Evolutionary conservation across 2,329 filamentous ascomycete species (phyloP).

Genomic region (Botrytis aclada): DNA sequence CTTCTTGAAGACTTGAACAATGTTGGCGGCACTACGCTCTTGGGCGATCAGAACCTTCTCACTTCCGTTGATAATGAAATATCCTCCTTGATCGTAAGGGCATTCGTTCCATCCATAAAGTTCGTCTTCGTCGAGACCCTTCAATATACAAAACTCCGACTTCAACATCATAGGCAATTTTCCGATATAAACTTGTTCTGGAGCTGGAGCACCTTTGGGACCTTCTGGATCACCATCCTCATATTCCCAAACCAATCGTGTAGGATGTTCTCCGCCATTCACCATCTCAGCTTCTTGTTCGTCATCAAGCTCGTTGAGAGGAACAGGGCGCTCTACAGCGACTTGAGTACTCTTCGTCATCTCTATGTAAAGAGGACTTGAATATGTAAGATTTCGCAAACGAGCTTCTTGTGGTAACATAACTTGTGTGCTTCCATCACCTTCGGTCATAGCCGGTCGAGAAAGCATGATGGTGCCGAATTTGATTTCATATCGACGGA

Average conservation of each 20-base stretch:
- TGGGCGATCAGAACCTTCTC: constrained; percentile 98
- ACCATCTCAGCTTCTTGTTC: constrained; percentile 56
- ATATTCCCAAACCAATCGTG: constrained; percentile 58
- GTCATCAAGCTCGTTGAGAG: constrained; percentile 65
- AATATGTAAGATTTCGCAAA: constrained; percentile 92
- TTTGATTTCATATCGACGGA: constrained; percentile 91
- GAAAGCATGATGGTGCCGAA: constrained; percentile 89
- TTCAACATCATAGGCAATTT: constrained; percentile 98
- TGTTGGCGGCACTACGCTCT: constrained; percentile 95
- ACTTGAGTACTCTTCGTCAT: constrained; percentile 83
- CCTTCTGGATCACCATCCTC: constrained; percentile 41
- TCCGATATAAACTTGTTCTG: constrained; percentile 75
- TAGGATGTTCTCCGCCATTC: constrained; percentile 56
- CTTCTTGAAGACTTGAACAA: constrained; percentile 99
- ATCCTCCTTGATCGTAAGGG: constrained; percentile 96
- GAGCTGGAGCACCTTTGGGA: constrained; percentile 50
- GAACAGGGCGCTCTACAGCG: constrained; percentile 71
- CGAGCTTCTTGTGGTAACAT: constrained; percentile 93
- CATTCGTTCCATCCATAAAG: constrained; percentile 94
- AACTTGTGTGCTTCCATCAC: constrained; percentile 80
- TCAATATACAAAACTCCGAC: constrained; percentile 89
- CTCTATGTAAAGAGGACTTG: constrained; percentile 83
- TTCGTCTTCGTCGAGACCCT: constrained; percentile 77
- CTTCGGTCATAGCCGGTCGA: constrained; percentile 86
- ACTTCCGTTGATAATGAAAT: constrained; percentile 98